phyloP scores from a whole-genome alignment of 805 yeast species.

The Wickerhamomyces ciferrii region DNA sequence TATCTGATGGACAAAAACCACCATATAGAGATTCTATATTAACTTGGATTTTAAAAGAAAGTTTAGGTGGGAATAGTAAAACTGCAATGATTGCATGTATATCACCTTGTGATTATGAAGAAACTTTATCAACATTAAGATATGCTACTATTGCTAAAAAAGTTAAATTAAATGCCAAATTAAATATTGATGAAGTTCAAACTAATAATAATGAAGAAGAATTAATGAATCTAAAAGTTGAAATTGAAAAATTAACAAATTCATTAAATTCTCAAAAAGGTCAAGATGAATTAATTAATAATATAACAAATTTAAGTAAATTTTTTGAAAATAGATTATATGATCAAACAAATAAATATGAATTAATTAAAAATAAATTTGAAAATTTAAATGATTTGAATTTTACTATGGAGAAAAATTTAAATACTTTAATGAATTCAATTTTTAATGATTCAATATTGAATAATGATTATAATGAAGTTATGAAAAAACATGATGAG shows the following conservation, averaged over 20 bases:
- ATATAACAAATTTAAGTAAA: slow-evolving; percentile 17
- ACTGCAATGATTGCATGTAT: slow-evolving; percentile 86
- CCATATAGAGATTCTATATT: slow-evolving; percentile 58
- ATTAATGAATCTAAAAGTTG: slow-evolving; percentile 17
- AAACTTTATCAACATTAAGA: slow-evolving; percentile 67
- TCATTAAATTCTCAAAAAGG: slow-evolving; percentile 12
- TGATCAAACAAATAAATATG: slow-evolving; percentile 22
- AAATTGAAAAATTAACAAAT: slow-evolving; percentile 13
- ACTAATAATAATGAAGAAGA: slow-evolving; percentile 9
- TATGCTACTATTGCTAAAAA: slow-evolving; percentile 75
- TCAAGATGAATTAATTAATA: slow-evolving; percentile 14
- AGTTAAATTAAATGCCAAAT: slow-evolving; percentile 56
- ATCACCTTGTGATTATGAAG: slow-evolving; percentile 76
- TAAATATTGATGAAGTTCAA: slow-evolving; percentile 28
- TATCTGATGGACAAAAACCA: slow-evolving; percentile 35
- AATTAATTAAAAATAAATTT: slow-evolving; percentile 10
- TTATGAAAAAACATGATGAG: background rate
- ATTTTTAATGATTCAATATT: background rate
- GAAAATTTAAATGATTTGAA: background rate
- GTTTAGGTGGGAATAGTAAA: slow-evolving; percentile 80
- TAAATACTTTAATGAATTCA: slow-evolving; percentile 3
- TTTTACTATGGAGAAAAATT: slow-evolving; percentile 2
- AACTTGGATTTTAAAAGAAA: slow-evolving; percentile 72
- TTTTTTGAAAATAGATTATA: slow-evolving; percentile 21
- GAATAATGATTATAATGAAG: slow-evolving; percentile 1